Base-by-base conservation (phyloP, 352 stramenopile genomes). In the Phytophthora europaea region DNA sequence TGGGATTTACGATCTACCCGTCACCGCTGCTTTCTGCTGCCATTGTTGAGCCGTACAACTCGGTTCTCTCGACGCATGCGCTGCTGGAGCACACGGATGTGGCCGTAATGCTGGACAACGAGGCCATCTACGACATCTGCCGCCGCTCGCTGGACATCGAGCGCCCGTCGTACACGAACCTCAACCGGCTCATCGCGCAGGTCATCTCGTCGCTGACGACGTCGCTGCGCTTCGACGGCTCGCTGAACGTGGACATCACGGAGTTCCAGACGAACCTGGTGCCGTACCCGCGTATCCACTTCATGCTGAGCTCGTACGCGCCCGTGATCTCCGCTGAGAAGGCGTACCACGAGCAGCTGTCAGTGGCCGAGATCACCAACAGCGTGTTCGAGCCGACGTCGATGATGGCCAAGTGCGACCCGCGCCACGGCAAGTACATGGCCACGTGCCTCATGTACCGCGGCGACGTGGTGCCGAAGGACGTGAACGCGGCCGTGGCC, bases 331-430 rank as follows among this genome's bases (percentile, higher is more conserved):
- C 93, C 23, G 90, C 92, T 16, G 94, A 99, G 72, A 99, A 99
- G 85, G 95, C 94, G 4, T 98, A 98, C 85, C 80, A 99, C 83
- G 96, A 99, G 77, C 85, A 97, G 57, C 83, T 99, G 6, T 98
- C 93, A 6, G 97, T 99, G 40, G 88, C 95, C 18, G 97, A 99
- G 82, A 99, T 99, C 80, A 99, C 97, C 68, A 99, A 98, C 87
- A 93, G 88, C 26, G 93, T 97, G 47, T 99, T 99, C 76, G 97
- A 99, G 78, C 95, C 96, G 8, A 87, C 85, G 33, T 93, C 86
- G 57, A 99, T 99, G 97, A 99, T 99, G 96, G 98, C 94, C 83
- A 99, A 99, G 87, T 99, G 95, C 72, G 97, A 99, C 84, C 97
- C 98, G 79, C 91, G 97, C 72, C 97, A 99, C 81, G 97, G 97